Evolutionary conservation across 2,329 filamentous ascomycete genomes (phyloP).

Genomic region (Corinectria fuckeliana): DNA sequence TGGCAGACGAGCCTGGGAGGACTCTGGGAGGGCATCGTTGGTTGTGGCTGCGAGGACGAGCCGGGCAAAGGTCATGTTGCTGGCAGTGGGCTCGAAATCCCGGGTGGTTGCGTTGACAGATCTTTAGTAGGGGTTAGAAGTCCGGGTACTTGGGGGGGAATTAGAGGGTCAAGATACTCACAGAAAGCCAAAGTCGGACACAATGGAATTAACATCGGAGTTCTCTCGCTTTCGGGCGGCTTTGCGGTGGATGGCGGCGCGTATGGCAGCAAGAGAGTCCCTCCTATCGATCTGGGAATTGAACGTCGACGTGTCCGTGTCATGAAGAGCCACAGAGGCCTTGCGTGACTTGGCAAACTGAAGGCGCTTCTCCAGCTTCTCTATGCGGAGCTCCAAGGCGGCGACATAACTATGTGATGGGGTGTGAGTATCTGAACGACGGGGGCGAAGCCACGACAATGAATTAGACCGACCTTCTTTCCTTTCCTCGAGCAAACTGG

Average conservation of each 20-base stretch:
- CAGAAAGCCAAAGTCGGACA: slow-evolving; percentile 93
- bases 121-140: slow-evolving; percentile 51
- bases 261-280: slow-evolving; percentile 67
- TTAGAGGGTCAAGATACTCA: slow-evolving; percentile 50
- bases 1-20: slow-evolving; percentile 69
- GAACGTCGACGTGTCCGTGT: slow-evolving; percentile 53
- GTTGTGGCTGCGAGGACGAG: slow-evolving; percentile 84
- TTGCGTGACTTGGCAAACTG: slow-evolving; percentile 74
- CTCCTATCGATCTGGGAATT: slow-evolving; percentile 59
- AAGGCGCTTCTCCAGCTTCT: slow-evolving; percentile 83
- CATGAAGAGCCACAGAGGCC: slow-evolving; percentile 70
- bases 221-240: slow-evolving; percentile 73
- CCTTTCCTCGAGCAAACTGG: slow-evolving; percentile 94
- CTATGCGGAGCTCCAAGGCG: slow-evolving; percentile 88
- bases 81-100: slow-evolving; percentile 89
- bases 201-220: slow-evolving; percentile 86
- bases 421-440: slow-evolving; percentile 14
- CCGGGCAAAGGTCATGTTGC: slow-evolving; percentile 90
- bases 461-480: slow-evolving; percentile 73
- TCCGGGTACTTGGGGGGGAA: background rate
- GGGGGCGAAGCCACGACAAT: background rate
- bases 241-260: slow-evolving; percentile 68
- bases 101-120: slow-evolving; percentile 93
- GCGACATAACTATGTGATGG: slow-evolving; percentile 77
- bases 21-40: slow-evolving; percentile 73